These are phyloP conservation scores for Aspergillus baeticus DNA, from an alignment of 495 filamentous ascomycete genomes.

Conservation along the genomic window DNA sequence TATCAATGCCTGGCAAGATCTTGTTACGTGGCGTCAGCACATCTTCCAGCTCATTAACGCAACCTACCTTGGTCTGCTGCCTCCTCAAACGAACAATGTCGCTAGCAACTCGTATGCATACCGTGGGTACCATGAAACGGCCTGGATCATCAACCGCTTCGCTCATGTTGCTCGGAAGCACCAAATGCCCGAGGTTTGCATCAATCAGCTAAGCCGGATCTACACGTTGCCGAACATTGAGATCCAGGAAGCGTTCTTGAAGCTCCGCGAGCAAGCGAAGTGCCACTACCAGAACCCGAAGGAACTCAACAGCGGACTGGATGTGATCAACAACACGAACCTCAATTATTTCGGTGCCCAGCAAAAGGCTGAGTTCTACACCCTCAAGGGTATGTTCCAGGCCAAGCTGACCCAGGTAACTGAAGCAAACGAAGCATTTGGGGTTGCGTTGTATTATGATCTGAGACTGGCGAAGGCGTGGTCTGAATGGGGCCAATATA, in stretches of 20 bases:
- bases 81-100: conserved; percentile 73
- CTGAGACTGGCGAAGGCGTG: conserved; percentile 94
- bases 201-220: conserved; percentile 92
- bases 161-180: conserved; percentile 98
- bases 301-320: conserved; percentile 86
- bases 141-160: conserved; percentile 99
- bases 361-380: conserved; percentile 99
- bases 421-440: conserved; percentile 91
- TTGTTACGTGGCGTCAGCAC: conserved; percentile 98
- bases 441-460: conserved; percentile 91
- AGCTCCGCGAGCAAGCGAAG: conserved; percentile 93
- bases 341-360: conserved; percentile 94
- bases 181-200: conserved; percentile 94
- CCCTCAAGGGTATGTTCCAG: conserved; percentile 98
- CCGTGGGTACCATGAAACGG: conserved; percentile 95
- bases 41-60: conserved; percentile 97
- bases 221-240: conserved; percentile 99
- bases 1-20: conserved; percentile 97
- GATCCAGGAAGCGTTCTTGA: conserved; percentile 98
- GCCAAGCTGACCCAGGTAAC: conserved; percentile 85
- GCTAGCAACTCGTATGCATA: conserved; percentile 90
- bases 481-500: conserved; percentile 99
- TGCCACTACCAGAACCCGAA: conserved; percentile 95
- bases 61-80: conserved; percentile 85
- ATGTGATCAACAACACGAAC: conserved; percentile 99